Evolutionary conservation across 306 rosid genomes (phyloP).

Genomic region (Cicer judaicum): DNA sequence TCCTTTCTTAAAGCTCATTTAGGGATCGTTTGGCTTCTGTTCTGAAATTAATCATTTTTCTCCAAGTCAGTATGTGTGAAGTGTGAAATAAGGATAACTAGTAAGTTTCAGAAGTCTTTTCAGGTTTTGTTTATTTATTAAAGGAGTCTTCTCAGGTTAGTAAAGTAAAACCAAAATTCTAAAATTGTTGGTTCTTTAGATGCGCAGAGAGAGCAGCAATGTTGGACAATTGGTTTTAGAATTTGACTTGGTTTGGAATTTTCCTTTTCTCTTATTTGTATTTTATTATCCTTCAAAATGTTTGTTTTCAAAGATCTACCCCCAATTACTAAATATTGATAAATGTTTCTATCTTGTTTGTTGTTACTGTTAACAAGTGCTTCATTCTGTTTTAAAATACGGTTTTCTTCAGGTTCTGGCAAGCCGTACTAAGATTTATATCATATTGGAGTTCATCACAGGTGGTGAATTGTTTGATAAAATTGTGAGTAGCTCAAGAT

Average conservation of each 20-base stretch:
- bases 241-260: slow-evolving; percentile 35
- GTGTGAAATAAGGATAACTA: slow-evolving; percentile 24
- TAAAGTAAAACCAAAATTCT: slow-evolving; percentile 24
- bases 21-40: slow-evolving; percentile 25
- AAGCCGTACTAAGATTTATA: slow-evolving; percentile 88
- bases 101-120: not conserved
- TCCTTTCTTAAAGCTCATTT: not conserved
- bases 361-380: slow-evolving; percentile 4
- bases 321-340: slow-evolving; percentile 6
- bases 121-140: no score
- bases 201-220: slow-evolving; percentile 20
- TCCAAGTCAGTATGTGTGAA: slow-evolving; percentile 19
- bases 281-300: slow-evolving; percentile 16
- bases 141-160: not conserved
- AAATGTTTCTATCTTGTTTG: slow-evolving; percentile 26
- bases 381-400: slow-evolving; percentile 36
- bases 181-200: not conserved
- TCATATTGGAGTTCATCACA: slow-evolving; percentile 87
- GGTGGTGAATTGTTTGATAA: slow-evolving; percentile 95
- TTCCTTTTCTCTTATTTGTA: slow-evolving; percentile 19
- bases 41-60: slow-evolving; percentile 16
- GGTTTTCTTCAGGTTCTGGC: slow-evolving; percentile 75
- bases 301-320: slow-evolving; percentile 11
- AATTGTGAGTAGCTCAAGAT: slow-evolving; percentile 70
- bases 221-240: not conserved